Conservation (phyloP, 805 yeast species). For the Myxozyma nipponensis region DNA sequence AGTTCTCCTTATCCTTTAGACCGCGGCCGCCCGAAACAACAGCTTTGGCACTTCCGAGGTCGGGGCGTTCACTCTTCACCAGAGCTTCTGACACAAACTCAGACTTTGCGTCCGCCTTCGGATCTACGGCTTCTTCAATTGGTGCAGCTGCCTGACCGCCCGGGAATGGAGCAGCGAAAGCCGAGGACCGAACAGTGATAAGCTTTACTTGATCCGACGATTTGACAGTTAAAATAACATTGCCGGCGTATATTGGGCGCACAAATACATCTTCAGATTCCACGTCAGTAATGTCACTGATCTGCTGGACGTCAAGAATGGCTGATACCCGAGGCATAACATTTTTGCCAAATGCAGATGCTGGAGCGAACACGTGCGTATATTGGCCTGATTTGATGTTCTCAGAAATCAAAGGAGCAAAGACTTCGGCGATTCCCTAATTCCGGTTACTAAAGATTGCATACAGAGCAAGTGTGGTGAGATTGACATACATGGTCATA, state of each 20-base stretch:
- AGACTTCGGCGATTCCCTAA: constrained; percentile 65
- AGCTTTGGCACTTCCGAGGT: constrained; percentile 71
- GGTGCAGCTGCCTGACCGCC: constrained; percentile 34
- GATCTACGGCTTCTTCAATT: constrained; percentile 47
- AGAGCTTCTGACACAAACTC: constrained; percentile 75
- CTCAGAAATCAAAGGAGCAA: constrained; percentile 61
- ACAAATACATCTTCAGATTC: constrained; percentile 67
- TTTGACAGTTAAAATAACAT: constrained; percentile 79
- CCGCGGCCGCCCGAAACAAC: constrained; percentile 96
- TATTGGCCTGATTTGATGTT: constrained; percentile 45
- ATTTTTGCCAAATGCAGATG: constrained; percentile 84
- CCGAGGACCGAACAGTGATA: constrained; percentile 78
- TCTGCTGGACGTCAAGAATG: constrained; percentile 76
- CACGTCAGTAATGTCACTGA: constrained; percentile 74
- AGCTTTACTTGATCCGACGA: constrained; percentile 62
- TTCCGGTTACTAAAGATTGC: not conserved
- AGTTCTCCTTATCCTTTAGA: constrained; percentile 81
- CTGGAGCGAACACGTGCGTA: constrained; percentile 73
- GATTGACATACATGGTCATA: constrained; percentile 49
- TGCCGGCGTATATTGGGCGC: constrained; percentile 96
- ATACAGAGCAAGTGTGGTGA: not conserved
- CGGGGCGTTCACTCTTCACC: constrained; percentile 81
- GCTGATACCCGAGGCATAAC: constrained; percentile 86
- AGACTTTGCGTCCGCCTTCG: constrained; percentile 39
- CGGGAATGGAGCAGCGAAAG: constrained; percentile 51